phyloP scores from a whole-genome alignment of 441 rosid species.

The Pelargonium australe region DNA sequence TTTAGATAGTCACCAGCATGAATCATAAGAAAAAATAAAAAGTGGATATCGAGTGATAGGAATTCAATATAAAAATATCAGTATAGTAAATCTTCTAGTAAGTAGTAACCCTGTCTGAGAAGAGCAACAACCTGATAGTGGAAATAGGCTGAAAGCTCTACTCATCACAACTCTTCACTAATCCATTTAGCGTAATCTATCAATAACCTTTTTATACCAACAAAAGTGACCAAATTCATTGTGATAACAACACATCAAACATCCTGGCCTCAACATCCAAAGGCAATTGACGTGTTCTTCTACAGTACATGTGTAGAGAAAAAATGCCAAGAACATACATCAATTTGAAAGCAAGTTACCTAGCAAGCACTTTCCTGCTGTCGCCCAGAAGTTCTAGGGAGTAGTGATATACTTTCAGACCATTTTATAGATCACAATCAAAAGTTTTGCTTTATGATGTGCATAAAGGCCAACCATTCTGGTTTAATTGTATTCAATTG shows the following conservation, averaged over 20 bases:
- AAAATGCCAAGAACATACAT: background rate
- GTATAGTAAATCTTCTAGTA: background rate
- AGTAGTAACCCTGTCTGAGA: background rate
- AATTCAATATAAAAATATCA: background rate
- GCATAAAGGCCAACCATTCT: background rate
- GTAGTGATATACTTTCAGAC: constrained; percentile 9
- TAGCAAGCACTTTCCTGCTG: constrained; percentile 5
- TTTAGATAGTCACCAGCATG: constrained; percentile 10
- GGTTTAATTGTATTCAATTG: constrained; percentile 1
- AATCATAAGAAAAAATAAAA: background rate
- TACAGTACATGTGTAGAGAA: background rate
- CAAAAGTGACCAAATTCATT: background rate
- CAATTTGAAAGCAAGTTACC: constrained; percentile 3
- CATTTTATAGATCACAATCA: background rate
- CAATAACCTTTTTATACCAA: background rate
- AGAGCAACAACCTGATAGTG: background rate
- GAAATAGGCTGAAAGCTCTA: background rate
- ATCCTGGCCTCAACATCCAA: background rate
- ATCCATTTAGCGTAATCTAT: background rate
- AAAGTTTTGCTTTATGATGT: background rate
- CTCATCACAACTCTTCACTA: background rate
- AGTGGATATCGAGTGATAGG: background rate
- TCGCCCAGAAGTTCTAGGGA: constrained; percentile 5
- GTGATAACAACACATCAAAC: background rate
- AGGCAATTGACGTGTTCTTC: constrained; percentile 1